These are phyloP conservation scores for Cyberlindnera euphorbiae DNA, from an alignment of 805 yeast species.

Conservation along the genomic window DNA sequence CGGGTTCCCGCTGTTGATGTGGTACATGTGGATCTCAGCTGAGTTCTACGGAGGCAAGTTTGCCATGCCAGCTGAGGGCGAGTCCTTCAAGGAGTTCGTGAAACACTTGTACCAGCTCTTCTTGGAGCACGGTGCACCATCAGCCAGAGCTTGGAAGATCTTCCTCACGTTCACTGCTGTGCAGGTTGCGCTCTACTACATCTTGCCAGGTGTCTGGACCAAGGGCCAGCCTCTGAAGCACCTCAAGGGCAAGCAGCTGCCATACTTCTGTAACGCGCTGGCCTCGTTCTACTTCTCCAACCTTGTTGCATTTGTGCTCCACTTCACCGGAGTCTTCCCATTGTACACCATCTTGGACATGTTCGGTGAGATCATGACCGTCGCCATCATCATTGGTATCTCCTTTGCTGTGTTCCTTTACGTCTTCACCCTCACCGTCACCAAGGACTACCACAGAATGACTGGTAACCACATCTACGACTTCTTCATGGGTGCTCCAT, in stretches of 20 bases:
- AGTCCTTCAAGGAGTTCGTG: constrained; percentile 42
- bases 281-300: constrained; percentile 73
- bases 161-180: constrained; percentile 64
- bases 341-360: constrained; percentile 71
- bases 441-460: constrained; percentile 82
- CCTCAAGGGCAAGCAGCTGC: constrained; percentile 72
- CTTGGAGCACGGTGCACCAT: constrained; percentile 53
- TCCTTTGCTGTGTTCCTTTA: constrained; percentile 64
- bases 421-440: constrained; percentile 55
- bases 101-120: constrained; percentile 41
- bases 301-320: constrained; percentile 53
- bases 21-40: constrained; percentile 93
- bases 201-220: constrained; percentile 91
- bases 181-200: constrained; percentile 73
- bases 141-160: constrained; percentile 56
- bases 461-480: constrained; percentile 90
- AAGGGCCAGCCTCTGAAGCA: constrained; percentile 91
- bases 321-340: constrained; percentile 69
- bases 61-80: constrained; percentile 59
- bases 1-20: constrained; percentile 92
- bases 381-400: constrained; percentile 79
- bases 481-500: constrained; percentile 94
- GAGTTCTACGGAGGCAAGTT: constrained; percentile 70
- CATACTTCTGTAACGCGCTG: constrained; percentile 91
- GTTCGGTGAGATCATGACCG: constrained; percentile 90